phyloP scores from a whole-genome alignment of 139 green algal genomes.

The Pleodorina starrii region DNA sequence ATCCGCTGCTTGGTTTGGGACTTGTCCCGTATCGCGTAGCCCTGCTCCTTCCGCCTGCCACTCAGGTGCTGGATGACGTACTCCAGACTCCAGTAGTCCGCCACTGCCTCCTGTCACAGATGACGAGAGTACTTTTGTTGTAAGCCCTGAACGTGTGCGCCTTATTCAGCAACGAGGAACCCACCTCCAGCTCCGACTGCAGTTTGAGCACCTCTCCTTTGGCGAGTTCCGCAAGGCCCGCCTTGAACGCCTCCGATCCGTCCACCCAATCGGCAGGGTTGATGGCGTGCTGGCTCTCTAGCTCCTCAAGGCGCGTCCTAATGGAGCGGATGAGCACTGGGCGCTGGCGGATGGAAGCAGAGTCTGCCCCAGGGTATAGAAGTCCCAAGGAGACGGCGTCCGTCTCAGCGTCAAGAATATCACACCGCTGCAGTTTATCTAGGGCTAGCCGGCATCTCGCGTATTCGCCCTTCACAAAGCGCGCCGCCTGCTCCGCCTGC shows the following conservation, averaged over 20 bases:
- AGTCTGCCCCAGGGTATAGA: not conserved
- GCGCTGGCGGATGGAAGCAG: not conserved
- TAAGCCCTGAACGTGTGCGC: not conserved
- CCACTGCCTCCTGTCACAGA: not conserved
- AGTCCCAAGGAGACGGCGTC: not conserved
- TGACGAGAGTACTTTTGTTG: not conserved
- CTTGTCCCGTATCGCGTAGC: not conserved
- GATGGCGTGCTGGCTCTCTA: not conserved
- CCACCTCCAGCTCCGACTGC: not conserved
- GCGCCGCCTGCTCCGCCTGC: not conserved
- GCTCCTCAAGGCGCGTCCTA: not conserved
- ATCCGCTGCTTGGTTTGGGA: not conserved
- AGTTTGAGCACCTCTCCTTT: not conserved
- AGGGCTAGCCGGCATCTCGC: not conserved
- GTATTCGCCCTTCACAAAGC: not conserved
- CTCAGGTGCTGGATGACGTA: not conserved
- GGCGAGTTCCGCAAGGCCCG: not conserved
- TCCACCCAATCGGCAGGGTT: not conserved
- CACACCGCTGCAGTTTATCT: not conserved
- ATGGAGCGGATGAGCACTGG: not conserved
- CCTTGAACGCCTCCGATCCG: not conserved
- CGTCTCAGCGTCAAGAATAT: not conserved
- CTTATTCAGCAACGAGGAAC: too few relatives aligned
- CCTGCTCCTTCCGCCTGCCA: not conserved
- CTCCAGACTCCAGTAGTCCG: not conserved